A percentile compares a stretch with the other conserved stretches of the same genome.
These are phyloP conservation scores for Tricholoma sp. DNA, from an alignment of 768 basidiomycete genomes.

Conservation along the genomic window DNA sequence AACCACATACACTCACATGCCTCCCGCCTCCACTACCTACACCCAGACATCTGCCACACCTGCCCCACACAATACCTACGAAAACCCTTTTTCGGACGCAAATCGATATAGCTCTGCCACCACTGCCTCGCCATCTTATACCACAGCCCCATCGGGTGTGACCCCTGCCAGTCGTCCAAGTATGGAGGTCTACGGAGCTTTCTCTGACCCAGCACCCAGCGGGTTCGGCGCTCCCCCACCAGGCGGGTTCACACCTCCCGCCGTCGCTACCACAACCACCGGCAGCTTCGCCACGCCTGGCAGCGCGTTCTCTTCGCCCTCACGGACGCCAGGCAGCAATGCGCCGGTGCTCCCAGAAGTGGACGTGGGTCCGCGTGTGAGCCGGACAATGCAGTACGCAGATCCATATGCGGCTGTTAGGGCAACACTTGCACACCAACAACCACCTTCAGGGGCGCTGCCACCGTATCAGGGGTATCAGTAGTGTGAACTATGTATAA, in stretches of 20 bases:
- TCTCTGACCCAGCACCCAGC: slow-evolving; percentile 79
- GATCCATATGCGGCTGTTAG: slow-evolving; percentile 84
- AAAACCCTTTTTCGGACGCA: slow-evolving; percentile 51
- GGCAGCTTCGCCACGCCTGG: slow-evolving; percentile 34
- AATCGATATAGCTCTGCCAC: slow-evolving; percentile 42
- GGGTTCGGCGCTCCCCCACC: slow-evolving; percentile 52
- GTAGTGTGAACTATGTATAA: slow-evolving; percentile 16
- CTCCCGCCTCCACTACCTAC: slow-evolving; percentile 28
- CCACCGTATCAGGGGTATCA: slow-evolving; percentile 52
- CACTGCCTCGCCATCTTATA: slow-evolving; percentile 20
- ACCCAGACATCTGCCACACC: slow-evolving; percentile 9
- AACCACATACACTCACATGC: slow-evolving; percentile 45
- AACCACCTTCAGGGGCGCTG: slow-evolving; percentile 21
- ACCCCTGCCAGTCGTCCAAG: slow-evolving; percentile 49
- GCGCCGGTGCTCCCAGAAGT: slow-evolving; percentile 27
- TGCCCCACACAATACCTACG: slow-evolving; percentile 25
- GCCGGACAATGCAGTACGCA: slow-evolving; percentile 91
- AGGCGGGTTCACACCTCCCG: slow-evolving; percentile 1
- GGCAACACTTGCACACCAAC: slow-evolving; percentile 42
- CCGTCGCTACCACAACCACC: neutral
- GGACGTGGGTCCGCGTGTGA: slow-evolving; percentile 53
- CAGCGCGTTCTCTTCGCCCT: slow-evolving; percentile 45
- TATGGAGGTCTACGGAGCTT: slow-evolving; percentile 87
- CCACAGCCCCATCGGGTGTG: slow-evolving; percentile 24
- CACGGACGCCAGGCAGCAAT: slow-evolving; percentile 13